Evolutionary conservation across 768 basidiomycete genomes (phyloP).

Genomic region (Lentinula guzmanii): DNA sequence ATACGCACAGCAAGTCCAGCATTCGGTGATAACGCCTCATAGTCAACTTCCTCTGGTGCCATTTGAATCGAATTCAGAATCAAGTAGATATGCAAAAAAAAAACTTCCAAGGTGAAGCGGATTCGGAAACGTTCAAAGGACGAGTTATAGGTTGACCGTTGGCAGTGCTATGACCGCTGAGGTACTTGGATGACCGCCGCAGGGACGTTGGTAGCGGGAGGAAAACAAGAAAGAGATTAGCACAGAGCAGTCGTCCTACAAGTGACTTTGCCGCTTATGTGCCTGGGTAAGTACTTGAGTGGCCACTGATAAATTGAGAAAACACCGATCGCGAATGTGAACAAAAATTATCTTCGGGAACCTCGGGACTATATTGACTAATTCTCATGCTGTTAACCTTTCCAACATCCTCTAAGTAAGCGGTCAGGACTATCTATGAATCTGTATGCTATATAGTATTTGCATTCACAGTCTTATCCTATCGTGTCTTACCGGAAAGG

Average conservation of each 20-base stretch:
- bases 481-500: neutral
- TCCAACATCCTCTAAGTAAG: neutral
- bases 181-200: neutral
- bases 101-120: neutral
- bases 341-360: neutral
- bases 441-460: neutral
- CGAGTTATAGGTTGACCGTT: neutral
- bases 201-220: neutral
- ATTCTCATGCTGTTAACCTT: neutral
- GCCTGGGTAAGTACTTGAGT: neutral
- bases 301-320: neutral
- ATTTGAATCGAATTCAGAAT: slow-evolving; percentile 11
- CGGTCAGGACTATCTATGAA: neutral
- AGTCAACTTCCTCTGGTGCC: slow-evolving; percentile 39
- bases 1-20: slow-evolving; percentile 67
- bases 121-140: neutral
- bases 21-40: slow-evolving; percentile 57
- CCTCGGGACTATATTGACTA: neutral
- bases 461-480: neutral
- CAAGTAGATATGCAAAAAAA: neutral
- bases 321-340: neutral
- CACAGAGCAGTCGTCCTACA: too few species aligned
- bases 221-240: neutral
- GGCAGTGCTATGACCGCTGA: neutral
- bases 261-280: too few species aligned